Percentiles rank a stretch among this genome's conserved stretches.
phyloP scores from a whole-genome alignment of 2,329 filamentous ascomycete species.

The Tolypocladium tropicale region DNA sequence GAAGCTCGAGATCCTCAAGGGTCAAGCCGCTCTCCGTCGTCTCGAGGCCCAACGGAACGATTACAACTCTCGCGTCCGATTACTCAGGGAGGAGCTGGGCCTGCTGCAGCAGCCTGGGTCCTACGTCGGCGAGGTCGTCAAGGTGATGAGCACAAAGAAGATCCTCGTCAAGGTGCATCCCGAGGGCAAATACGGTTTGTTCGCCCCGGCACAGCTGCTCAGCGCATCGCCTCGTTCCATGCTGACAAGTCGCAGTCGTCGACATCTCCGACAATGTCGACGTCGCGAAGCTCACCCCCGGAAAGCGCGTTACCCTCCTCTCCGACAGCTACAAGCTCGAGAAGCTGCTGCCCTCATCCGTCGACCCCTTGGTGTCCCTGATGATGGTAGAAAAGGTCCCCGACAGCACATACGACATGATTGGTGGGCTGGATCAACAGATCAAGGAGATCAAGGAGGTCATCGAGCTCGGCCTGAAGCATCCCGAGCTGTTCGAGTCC shows the following conservation, averaged over 20 bases:
- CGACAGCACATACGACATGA: constrained; percentile 99
- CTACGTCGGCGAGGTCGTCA: constrained; percentile 98
- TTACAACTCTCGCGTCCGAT: constrained; percentile 94
- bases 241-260: constrained; percentile 55
- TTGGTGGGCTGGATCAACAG: constrained; percentile 94
- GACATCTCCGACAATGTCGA: constrained; percentile 93
- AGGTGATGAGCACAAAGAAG: constrained; percentile 99
- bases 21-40: constrained; percentile 86
- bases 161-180: constrained; percentile 98
- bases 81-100: constrained; percentile 90
- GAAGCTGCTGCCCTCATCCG: constrained; percentile 95
- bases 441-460: constrained; percentile 99
- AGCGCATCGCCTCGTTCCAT: not conserved
- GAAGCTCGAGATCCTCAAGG: constrained; percentile 99
- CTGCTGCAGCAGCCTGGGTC: constrained; percentile 94
- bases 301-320: constrained; percentile 92
- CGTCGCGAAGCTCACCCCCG: constrained; percentile 87
- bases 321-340: constrained; percentile 98
- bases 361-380: constrained; percentile 94
- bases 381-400: constrained; percentile 99
- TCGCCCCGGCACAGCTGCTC: not conserved
- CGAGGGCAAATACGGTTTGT: constrained; percentile 96
- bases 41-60: constrained; percentile 97
- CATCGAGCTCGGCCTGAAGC: constrained; percentile 95
- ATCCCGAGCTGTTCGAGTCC: constrained; percentile 98